Percentiles rank a stretch among this genome's conserved stretches.
phyloP scores from a whole-genome alignment of 768 basidiomycete genomes.

The Leucocoprinus birnbaumii region DNA sequence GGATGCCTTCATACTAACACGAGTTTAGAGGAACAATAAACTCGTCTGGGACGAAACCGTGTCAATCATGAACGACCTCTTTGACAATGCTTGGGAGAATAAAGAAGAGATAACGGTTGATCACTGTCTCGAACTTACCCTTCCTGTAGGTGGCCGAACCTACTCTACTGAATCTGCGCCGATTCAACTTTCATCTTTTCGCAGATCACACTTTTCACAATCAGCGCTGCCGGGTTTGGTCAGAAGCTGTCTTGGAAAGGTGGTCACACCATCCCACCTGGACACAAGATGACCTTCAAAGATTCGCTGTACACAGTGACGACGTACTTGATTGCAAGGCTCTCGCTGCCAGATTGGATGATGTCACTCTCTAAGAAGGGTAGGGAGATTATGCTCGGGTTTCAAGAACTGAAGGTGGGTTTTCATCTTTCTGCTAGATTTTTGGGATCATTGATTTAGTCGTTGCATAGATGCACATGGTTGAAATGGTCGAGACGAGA shows the following conservation, averaged over 20 bases:
- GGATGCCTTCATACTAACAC: background rate
- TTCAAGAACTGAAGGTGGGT: conserved; percentile 35
- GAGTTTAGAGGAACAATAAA: conserved; percentile 38
- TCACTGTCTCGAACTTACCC: conserved; percentile 48
- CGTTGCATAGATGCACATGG: conserved; percentile 28
- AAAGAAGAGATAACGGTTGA: conserved; percentile 37
- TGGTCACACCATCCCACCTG: conserved; percentile 29
- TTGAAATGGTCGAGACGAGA: conserved; percentile 48
- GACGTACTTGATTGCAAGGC: conserved; percentile 30
- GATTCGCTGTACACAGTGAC: conserved; percentile 43
- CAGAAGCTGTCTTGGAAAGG: conserved; percentile 47
- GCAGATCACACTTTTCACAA: conserved; percentile 54
- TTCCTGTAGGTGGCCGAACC: conserved; percentile 36
- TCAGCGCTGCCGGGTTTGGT: conserved; percentile 57
- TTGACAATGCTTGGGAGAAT: conserved; percentile 44
- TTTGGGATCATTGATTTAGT: too few relatives aligned
- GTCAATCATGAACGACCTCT: conserved; percentile 38
- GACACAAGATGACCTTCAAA: conserved; percentile 49
- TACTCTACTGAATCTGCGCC: too few relatives aligned
- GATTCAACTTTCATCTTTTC: too few relatives aligned
- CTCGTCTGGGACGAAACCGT: conserved; percentile 47
- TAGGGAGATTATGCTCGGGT: conserved; percentile 29
- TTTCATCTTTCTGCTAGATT: background rate
- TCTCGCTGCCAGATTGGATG: conserved; percentile 37
- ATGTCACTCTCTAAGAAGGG: conserved; percentile 30